Conservation (phyloP, 2,329 filamentous ascomycete species). For the Calonectria pseudoturangicola region DNA sequence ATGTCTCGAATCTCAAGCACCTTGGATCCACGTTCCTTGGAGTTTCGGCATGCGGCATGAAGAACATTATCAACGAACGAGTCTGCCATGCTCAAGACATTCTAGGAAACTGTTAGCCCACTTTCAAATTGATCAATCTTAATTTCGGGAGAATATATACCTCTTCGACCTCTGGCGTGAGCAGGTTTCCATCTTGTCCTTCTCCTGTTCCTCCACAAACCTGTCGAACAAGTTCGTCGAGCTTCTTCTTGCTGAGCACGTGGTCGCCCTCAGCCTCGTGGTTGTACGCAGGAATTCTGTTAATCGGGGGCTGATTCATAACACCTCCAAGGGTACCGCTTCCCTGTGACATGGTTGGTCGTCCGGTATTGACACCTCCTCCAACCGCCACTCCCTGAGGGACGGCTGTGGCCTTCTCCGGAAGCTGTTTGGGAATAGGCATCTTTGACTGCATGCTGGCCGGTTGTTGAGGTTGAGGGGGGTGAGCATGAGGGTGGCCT, state of each 20-base stretch:
- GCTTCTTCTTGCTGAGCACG: conserved; percentile 97
- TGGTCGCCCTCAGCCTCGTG: conserved; percentile 94
- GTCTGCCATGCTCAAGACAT: conserved; percentile 91
- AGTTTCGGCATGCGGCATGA: conserved; percentile 89
- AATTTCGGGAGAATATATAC: conserved; percentile 69
- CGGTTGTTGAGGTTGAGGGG: conserved; percentile 64
- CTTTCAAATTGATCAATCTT: conserved; percentile 6
- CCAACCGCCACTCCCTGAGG: conserved; percentile 84
- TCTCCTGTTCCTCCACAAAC: conserved; percentile 88
- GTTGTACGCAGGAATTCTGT: conserved; percentile 87
- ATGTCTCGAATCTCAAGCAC: conserved; percentile 92
- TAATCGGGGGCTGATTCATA: conserved; percentile 89
- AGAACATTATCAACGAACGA: conserved; percentile 96
- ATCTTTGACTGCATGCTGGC: conserved; percentile 76
- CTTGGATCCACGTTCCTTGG: conserved; percentile 93
- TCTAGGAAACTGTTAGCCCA: conserved; percentile 69
- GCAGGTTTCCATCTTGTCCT: conserved; percentile 82
- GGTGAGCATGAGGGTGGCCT: conserved; percentile 69
- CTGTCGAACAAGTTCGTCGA: conserved; percentile 95
- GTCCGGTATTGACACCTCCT: conserved; percentile 76
- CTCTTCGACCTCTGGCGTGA: conserved; percentile 97
- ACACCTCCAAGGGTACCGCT: conserved; percentile 86
- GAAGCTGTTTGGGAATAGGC: conserved; percentile 87
- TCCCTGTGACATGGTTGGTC: conserved; percentile 90
- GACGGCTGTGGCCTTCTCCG: conserved; percentile 78